Base-by-base conservation (phyloP, 192 early-diverging fungal species). In the Endogone sp. region DNA sequence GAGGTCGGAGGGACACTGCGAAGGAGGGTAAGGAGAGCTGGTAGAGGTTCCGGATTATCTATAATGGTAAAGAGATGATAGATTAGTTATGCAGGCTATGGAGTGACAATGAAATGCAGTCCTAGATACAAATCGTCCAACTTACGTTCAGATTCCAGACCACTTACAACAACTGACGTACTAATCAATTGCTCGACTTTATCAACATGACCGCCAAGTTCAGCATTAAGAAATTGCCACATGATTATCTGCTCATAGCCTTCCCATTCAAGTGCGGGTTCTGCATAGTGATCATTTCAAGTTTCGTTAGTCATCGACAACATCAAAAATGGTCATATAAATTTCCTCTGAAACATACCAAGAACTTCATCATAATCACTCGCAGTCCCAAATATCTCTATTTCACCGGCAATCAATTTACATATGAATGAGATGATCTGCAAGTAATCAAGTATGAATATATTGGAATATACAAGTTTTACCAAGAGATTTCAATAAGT, bases 341-440 rank as follows among this genome's bases (percentile, higher is more conserved):
- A n/a, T n/a, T n/a, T n/a, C n/a, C n/a, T n/a, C n/a, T n/a, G n/a
- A n/a, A n/a, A n/a, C 65, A 13, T 67, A 67, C 65, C 65, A 4
- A 67, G n/a, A n/a, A 67, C 21, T 56, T 67, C 65, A 57, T 67
- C 65, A 56, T 32, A 67, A 56, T 67, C 29, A 4, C 54, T 57
- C 20, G 37, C 16, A 16, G 1, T 49, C 37, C 65, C 65, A 67
- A 67, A 67, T n/a, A 67, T 13, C 22, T 56, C 29, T 49, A 23
- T 8, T 60, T 58, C 26, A 23, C 58, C 58, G n/a, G 26, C 27
- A 27, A 25, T n/a, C 27, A 67, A 25, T 27, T 67, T 67, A 57
- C 28, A 57, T 13, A 28, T 9, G 13, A 67, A 29, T 20, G 29
- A 29, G 58, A 23, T 49, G 22, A 25, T 3, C 49, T 60, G 65